phyloP scores from a whole-genome alignment of 805 yeast genomes.

The Sugiyamaella chiloensis region DNA sequence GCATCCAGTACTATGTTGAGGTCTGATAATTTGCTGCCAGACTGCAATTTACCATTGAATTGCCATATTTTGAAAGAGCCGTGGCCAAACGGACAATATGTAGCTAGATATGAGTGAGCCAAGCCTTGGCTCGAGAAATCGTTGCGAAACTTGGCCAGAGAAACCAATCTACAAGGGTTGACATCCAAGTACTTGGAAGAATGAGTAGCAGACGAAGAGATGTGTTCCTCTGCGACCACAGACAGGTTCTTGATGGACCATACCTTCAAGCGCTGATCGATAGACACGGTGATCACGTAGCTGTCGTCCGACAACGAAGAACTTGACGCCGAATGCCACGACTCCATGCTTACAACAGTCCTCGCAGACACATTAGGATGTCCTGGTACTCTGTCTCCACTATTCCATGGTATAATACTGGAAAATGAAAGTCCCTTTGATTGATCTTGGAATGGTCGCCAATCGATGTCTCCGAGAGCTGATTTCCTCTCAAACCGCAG shows the following conservation, averaged over 20 bases:
- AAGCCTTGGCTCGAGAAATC: slow-evolving; percentile 2
- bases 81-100: slow-evolving; percentile 43
- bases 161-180: slow-evolving; percentile 32
- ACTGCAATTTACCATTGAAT: slow-evolving; percentile 21
- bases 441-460: slow-evolving; percentile 33
- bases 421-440: slow-evolving; percentile 17
- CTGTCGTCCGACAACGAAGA: slow-evolving; percentile 24
- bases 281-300: slow-evolving; percentile 48
- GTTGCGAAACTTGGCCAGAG: slow-evolving; percentile 13
- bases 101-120: slow-evolving; percentile 29
- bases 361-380: slow-evolving; percentile 41
- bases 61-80: slow-evolving; percentile 44
- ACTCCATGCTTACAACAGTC: slow-evolving; percentile 37
- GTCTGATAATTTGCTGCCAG: slow-evolving; percentile 26
- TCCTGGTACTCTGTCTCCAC: slow-evolving; percentile 38
- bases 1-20: slow-evolving; percentile 31
- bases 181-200: slow-evolving; percentile 29
- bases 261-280: slow-evolving; percentile 51
- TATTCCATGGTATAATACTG: slow-evolving; percentile 33
- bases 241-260: slow-evolving; percentile 51
- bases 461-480: slow-evolving; percentile 36
- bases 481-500: slow-evolving; percentile 34
- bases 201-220: slow-evolving; percentile 3
- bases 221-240: slow-evolving; percentile 28
- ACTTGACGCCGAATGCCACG: neutral